A percentile compares a stretch with the other conserved stretches of the same genome.
Conservation (phyloP, 108 stramenopile species). For the Cyclotella choctawhatcheeana region DNA sequence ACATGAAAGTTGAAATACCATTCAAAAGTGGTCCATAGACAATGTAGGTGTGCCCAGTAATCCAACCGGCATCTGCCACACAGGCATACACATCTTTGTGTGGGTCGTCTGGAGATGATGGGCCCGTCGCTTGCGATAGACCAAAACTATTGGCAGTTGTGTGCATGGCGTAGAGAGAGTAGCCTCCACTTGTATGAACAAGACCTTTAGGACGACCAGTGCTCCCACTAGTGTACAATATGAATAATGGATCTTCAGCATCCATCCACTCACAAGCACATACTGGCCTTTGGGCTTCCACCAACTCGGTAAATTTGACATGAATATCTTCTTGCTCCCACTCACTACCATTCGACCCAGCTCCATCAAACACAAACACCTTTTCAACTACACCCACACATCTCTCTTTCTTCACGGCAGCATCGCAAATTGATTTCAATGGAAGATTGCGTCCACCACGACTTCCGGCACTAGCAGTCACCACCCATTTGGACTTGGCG, state of each 20-base stretch:
- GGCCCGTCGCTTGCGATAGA: conserved; percentile 45
- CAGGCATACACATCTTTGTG: conserved; percentile 93
- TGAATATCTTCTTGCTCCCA: conserved; percentile 54
- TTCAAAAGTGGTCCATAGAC: conserved; percentile 95
- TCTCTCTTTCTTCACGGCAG: conserved; percentile 56
- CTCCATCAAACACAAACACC: conserved; percentile 58
- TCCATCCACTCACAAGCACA: conserved; percentile 87
- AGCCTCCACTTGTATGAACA: conserved; percentile 95
- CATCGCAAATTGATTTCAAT: conserved; percentile 79
- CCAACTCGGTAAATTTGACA: conserved; percentile 61
- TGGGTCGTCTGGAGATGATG: conserved; percentile 21
- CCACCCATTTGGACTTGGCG: conserved; percentile 71
- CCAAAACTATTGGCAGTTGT: conserved; percentile 90
- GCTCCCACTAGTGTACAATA: conserved; percentile 97
- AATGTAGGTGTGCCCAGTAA: conserved; percentile 98
- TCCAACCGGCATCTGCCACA: conserved; percentile 97
- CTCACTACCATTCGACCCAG: conserved; percentile 32
- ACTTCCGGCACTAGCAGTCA: conserved; percentile 64
- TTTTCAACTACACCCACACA: conserved; percentile 59
- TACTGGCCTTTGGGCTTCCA: conserved; percentile 63
- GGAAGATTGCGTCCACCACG: conserved; percentile 61
- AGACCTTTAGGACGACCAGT: conserved; percentile 97
- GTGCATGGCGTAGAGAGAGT: conserved; percentile 88
- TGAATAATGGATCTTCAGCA: conserved; percentile 93
- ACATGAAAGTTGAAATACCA: conserved; percentile 94